Evolutionary conservation across 345 rosid species (phyloP), one percentile per base, ranked within the genome.

Genomic region (Noccaea bulbosa): DNA sequence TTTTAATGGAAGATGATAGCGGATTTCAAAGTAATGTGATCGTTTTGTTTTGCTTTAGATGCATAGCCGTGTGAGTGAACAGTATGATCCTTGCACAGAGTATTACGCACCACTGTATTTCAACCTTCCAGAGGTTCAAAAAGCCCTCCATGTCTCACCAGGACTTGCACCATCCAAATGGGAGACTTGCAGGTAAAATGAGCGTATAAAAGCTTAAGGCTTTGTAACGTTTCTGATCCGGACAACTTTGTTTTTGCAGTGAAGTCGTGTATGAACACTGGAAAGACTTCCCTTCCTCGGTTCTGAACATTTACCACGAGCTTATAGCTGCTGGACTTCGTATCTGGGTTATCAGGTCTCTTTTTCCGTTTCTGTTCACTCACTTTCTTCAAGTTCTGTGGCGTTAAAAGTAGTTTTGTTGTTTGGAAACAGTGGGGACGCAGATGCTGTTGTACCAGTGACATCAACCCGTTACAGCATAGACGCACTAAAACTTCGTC

Each of bases 31-130:
- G 67, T 63, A 33, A 63, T 62, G 32, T 33, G 6, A 44, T 14
- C 24, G 11, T 62, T 69, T 2, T 55, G 11, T 67, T 46, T 70
- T 71, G 9, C 30, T 35, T 73, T 73, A 91, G 98, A 78, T 40
- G 60, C 57, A 74, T 41, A 90, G 97, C 41, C 85, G 71, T 63
- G 73, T 84, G 62, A 80, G 86, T 12, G 91, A 88, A 60, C 77
- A 84, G 77, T 93, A 93, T 55, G 98, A 93, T 82, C 98, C 98
- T 45, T 93, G 98, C 83, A 88, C 98, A 0, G 98, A 93, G 80
- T 73, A 80, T n/a, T n/a, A 72, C 92, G 91, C 69, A 83, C 96
- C 9, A 55, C 72, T 80, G n/a, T 93, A 91, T 75, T 93, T 93
- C 84, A 93, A 88, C 79, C 83, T 34, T 40, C 94, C 89, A 44